Base-by-base conservation (phyloP, 1,284 basidiomycete genomes). In the Naganishia liquefaciens region DNA sequence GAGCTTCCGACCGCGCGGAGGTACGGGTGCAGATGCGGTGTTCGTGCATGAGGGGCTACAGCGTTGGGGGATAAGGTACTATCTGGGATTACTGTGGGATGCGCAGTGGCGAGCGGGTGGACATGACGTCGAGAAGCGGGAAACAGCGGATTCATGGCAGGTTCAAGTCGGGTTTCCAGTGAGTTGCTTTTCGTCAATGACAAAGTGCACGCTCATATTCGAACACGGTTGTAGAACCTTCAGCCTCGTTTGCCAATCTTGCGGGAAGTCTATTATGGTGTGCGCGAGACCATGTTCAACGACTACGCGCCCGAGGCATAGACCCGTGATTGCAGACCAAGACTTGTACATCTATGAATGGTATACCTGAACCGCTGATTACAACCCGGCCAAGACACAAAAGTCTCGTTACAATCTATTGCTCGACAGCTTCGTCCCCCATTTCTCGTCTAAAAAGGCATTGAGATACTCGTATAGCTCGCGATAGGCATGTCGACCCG, bases 381-480 rank as follows among this genome's bases (percentile, higher is more conserved):
- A 60, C 57, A 60, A 60, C 57, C 40, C 28, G 37, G 39, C 28
- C 39, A 19, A 27, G 28, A 17, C 28, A 33, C 17, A 11, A 25
- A 27, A 28, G 21, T 21, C 21, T 17, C 23, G 46, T 37, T 60
- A 60, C 17, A 39, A 28, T n/a, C 30, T 25, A 30, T 46, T 50
- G 30, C 57, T 39, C 30, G 46, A 50, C 21, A 27, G 7, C 25
- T 60, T 60, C 69, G 87, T 87, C 23, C 93, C 93, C 93, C 94
- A 98, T 73, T 90, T 91, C 78, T 94, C 91, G 0, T 86, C 70
- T 66, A 99, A 80, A 79, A 93, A 97, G 25, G 79, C 81, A 0
- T 87, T 87, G 86, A 98, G 85, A 80, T 85, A 95, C 80, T 95
- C 88, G 70, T 88, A 89, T 63, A 98, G 79, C 79, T 96, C 94